Conservation (phyloP, 140 eudicot genomes). For the Cichorium intybus region DNA sequence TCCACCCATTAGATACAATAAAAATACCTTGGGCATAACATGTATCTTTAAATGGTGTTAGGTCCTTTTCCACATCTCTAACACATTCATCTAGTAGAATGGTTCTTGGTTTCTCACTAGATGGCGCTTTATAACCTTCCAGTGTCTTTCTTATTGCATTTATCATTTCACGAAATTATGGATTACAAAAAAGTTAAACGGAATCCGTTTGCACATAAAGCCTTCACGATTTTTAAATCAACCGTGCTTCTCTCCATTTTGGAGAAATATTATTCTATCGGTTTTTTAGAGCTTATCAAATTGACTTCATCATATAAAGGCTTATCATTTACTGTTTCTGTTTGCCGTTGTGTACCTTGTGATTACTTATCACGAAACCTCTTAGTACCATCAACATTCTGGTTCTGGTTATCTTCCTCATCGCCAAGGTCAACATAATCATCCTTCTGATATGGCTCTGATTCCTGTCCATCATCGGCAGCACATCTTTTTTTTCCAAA, state of each 20-base stretch:
- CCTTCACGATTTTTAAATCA: background rate
- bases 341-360: no score
- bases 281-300: background rate
- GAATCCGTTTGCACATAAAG: background rate
- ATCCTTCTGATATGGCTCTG: no score
- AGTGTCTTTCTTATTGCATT: background rate
- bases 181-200: no score
- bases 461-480: no score
- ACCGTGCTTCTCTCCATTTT: background rate
- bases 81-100: conserved; percentile 5
- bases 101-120: background rate
- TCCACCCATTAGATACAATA: conserved; percentile 7
- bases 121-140: background rate
- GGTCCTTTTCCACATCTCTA: background rate
- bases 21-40: background rate
- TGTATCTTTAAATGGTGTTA: background rate
- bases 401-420: no score
- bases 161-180: background rate
- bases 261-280: background rate
- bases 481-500: no score
- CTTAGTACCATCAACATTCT: no score
- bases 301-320: background rate
- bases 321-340: no score
- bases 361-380: no score
- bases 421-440: no score